Conservation (phyloP, 1,284 basidiomycete species). For the Butyriboletus appendiculatus region DNA sequence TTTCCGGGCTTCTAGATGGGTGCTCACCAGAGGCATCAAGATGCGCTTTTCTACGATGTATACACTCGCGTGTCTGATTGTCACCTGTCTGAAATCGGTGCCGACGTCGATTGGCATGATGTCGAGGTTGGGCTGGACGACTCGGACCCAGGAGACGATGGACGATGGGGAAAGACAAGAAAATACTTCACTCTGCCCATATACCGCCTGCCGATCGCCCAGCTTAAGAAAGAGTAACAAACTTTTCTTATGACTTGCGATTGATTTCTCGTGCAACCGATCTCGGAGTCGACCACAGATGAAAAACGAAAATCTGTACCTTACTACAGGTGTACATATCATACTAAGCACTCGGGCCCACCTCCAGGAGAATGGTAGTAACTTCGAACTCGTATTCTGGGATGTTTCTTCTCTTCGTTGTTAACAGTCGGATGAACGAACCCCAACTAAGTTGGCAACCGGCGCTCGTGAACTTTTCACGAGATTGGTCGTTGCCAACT, state of each 20-base stretch:
- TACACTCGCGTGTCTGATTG: conserved; percentile 87
- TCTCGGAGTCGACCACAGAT: not conserved
- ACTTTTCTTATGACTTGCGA: not conserved
- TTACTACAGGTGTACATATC: not conserved
- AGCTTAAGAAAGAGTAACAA: conserved; percentile 34
- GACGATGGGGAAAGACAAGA: conserved; percentile 69
- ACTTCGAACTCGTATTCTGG: too few species aligned
- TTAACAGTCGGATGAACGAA: not conserved
- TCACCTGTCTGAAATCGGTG: conserved; percentile 82
- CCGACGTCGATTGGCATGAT: conserved; percentile 73
- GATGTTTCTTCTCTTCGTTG: not conserved
- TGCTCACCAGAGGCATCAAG: conserved; percentile 41
- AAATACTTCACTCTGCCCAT: conserved; percentile 71
- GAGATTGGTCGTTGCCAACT: conserved; percentile 7
- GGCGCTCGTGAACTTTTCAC: not conserved
- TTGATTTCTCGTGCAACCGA: not conserved
- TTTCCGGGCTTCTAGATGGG: not conserved
- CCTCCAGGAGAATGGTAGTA: too few species aligned
- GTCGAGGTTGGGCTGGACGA: conserved; percentile 55
- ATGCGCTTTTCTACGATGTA: conserved; percentile 88
- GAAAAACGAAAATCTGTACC: not conserved
- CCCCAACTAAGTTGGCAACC: not conserved
- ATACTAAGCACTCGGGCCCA: too few species aligned
- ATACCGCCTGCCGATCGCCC: conserved; percentile 64
- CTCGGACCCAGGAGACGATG: conserved; percentile 40